Evolutionary conservation across 1,139 yeast genomes (phyloP), one percentile per base, ranked within the genome.

Genomic region (Hansenula sp.): DNA sequence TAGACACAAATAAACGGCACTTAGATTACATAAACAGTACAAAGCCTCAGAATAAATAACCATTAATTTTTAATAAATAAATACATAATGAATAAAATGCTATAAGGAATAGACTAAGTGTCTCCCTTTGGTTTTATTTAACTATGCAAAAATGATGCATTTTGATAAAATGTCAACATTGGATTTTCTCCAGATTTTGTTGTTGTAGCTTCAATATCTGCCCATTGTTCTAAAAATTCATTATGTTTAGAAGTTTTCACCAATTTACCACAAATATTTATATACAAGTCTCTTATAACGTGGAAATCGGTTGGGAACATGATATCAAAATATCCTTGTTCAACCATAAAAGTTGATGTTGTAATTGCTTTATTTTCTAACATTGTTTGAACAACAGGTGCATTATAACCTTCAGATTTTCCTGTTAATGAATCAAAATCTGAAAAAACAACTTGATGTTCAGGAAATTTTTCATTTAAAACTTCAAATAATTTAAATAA

Each of bases 311-410:
- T 87, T 7, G 95, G 87, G 56, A 87, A 87, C 82, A 86, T 78
- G 38, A 88, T 87, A 59, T 87, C 95, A 58, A 86, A 87, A 53
- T 73, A 83, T 0, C 96, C 96, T 56, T 85, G 95, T 35, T 82
- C 71, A 12, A 78, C 84, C 92, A 87, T 82, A 58, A 82, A 86
- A 0, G 92, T 79, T 28, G 80, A 47, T 0, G 55, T 47, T 1
- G 47, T 34, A 6, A 48, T 45, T 80, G 82, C 83, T 43, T 71
- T 69, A 44, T 79, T 78, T 44, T 79, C 73, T 43, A 84, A 64
- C 50, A 86, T 77, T 0, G 95, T 87, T 55, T 87, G 96, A 0
- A 87, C 95, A 2, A 86, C 92, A 0, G 96, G 96, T 0, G 87
- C 73, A 52, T 78, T 79, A 55, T 79, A 82, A 0, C 92, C 95